These are phyloP conservation scores for Syzygium syzygioides DNA, from an alignment of 441 rosid species.

Conservation along the genomic window DNA sequence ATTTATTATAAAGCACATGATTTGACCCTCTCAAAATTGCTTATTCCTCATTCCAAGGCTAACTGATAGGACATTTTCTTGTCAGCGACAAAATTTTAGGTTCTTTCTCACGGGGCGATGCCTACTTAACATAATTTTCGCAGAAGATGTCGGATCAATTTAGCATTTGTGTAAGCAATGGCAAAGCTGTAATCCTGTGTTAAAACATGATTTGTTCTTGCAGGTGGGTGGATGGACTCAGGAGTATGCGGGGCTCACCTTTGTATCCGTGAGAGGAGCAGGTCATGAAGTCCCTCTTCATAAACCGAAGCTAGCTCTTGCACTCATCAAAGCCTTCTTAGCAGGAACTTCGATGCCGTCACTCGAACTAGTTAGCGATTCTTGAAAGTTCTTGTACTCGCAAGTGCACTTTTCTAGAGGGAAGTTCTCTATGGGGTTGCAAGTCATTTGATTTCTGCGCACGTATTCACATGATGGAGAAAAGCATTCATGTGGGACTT, in stretches of 20 bases:
- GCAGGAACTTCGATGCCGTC: slow-evolving; percentile 63
- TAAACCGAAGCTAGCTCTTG: slow-evolving; percentile 67
- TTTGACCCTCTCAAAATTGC: background rate
- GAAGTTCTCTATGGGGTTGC: background rate
- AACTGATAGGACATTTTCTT: background rate
- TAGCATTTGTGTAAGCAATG: background rate
- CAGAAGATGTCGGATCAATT: background rate
- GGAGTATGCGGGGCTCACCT: slow-evolving; percentile 73
- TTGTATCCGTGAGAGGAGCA: slow-evolving; percentile 80
- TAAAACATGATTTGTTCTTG: background rate
- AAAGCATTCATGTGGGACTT: background rate
- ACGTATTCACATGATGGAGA: background rate
- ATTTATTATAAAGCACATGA: background rate
- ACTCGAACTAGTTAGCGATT: slow-evolving; percentile 16
- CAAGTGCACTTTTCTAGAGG: background rate
- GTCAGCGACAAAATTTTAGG: background rate
- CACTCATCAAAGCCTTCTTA: slow-evolving; percentile 64
- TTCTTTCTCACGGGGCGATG: background rate
- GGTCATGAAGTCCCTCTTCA: slow-evolving; percentile 96
- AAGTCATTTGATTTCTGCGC: background rate
- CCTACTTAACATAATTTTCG: background rate
- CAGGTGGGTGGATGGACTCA: slow-evolving; percentile 99
- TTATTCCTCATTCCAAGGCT: background rate
- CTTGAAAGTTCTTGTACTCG: slow-evolving; percentile 13
- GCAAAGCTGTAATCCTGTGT: background rate